These are phyloP conservation scores for Sarocladium oryzae DNA, from an alignment of 2,329 filamentous ascomycete species.

Conservation along the genomic window DNA sequence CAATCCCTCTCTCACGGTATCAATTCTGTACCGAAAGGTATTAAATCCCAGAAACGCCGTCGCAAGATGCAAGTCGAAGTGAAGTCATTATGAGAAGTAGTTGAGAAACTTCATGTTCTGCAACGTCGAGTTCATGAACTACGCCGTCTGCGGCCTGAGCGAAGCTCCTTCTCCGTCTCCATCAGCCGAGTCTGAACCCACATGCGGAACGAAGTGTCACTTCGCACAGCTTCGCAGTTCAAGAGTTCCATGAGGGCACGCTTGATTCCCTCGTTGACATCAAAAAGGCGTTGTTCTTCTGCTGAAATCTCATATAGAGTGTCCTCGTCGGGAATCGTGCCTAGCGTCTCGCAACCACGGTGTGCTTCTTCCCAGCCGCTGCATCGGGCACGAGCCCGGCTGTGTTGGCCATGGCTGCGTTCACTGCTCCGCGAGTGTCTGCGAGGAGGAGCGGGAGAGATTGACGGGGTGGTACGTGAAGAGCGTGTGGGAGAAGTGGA, in stretches of 20 bases:
- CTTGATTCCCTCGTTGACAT: conserved; percentile 56
- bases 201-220: conserved; percentile 44
- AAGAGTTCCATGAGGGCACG: conserved; percentile 54
- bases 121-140: not conserved
- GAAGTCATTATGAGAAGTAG: not conserved
- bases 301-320: conserved; percentile 41
- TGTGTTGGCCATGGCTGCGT: conserved; percentile 22
- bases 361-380: conserved; percentile 26
- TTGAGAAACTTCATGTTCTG: not conserved
- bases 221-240: conserved; percentile 50
- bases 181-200: conserved; percentile 54
- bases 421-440: conserved; percentile 30
- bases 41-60: not conserved
- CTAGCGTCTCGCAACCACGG: conserved; percentile 21
- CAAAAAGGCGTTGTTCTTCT: conserved; percentile 47
- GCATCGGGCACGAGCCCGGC: conserved; percentile 23
- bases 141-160: conserved; percentile 43
- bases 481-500: conserved; percentile 54
- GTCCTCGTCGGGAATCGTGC: conserved; percentile 40
- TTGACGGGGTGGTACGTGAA: conserved; percentile 34
- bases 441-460: conserved; percentile 38
- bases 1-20: not conserved
- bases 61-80: not conserved
- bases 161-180: conserved; percentile 54
- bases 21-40: not conserved